These are phyloP conservation scores for Colletotrichum higginsianum DNA, from an alignment of 2,329 filamentous ascomycete species.

Conservation along the genomic window DNA sequence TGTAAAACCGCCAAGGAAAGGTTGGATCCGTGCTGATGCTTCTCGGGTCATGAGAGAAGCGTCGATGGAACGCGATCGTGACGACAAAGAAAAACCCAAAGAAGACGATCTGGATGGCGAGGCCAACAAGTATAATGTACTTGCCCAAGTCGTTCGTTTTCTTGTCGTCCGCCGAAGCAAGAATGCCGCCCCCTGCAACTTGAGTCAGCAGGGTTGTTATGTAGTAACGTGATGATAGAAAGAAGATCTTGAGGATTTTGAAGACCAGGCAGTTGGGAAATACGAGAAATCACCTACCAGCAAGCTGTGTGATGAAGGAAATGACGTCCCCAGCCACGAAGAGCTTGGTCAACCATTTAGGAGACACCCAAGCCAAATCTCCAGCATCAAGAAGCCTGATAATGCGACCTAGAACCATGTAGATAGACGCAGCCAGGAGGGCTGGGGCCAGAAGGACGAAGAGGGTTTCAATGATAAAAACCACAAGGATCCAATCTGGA, in stretches of 20 bases:
- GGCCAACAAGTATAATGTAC: not conserved
- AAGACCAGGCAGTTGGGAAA: not conserved
- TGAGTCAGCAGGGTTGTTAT: no score
- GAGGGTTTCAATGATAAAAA: conserved; percentile 24
- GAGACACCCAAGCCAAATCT: conserved; percentile 45
- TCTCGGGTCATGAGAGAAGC: conserved; percentile 42
- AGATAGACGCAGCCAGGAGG: conserved; percentile 35
- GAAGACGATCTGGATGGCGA: not conserved
- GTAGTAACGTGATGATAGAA: no score
- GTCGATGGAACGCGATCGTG: conserved; percentile 59
- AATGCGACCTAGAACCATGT: conserved; percentile 38
- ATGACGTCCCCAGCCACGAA: conserved; percentile 40
- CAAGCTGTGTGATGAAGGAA: conserved; percentile 33
- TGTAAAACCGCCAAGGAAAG: conserved; percentile 48
- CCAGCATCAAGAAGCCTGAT: conserved; percentile 4
- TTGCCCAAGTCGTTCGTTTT: not conserved
- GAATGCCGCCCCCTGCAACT: no score
- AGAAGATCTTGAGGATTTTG: not conserved
- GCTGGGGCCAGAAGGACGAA: conserved; percentile 30
- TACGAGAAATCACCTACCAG: not conserved
- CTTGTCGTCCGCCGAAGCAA: no score
- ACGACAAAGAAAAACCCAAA: conserved; percentile 63
- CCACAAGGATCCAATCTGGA: not conserved
- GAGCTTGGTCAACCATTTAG: conserved; percentile 42
- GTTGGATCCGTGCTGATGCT: conserved; percentile 18